Conservation (phyloP, 495 filamentous ascomycete species). For the Annulohypoxylon bovei region DNA sequence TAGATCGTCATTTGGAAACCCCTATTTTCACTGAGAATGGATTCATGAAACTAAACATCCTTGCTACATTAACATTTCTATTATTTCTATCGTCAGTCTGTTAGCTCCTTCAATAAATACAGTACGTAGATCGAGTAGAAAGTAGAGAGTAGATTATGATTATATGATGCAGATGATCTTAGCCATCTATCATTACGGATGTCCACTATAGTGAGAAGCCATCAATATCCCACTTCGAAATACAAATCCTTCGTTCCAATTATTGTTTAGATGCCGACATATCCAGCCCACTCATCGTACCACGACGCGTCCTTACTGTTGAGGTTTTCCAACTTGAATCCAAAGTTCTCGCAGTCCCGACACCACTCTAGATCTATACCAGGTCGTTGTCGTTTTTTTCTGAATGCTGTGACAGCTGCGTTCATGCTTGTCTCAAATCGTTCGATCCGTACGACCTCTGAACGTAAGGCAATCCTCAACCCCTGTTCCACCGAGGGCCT, state of each 20-base stretch:
- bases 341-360: not conserved
- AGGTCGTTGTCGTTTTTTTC: too few relatives aligned
- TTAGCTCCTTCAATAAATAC: too few relatives aligned
- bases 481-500: not conserved
- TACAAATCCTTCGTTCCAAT: not conserved
- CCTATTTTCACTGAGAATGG: slow-evolving; percentile 12
- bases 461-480: too few relatives aligned
- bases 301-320: not conserved
- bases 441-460: not conserved
- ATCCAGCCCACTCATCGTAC: too few relatives aligned
- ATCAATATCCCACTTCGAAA: not conserved
- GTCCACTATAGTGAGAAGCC: not conserved
- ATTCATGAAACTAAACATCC: not conserved
- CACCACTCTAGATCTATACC: too few relatives aligned
- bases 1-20: not conserved
- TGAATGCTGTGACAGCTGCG: not conserved
- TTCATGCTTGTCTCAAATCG: not conserved
- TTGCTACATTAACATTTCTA: too few relatives aligned
- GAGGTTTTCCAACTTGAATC: not conserved
- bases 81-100: too few relatives aligned
- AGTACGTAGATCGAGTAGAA: too few relatives aligned
- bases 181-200: too few relatives aligned
- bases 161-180: too few relatives aligned
- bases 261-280: not conserved
- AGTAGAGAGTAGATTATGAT: too few relatives aligned